Percentiles rank a stretch among this genome's conserved stretches.
Conservation (phyloP, 1,284 basidiomycete species). For the Fomitopsis schrenkii region DNA sequence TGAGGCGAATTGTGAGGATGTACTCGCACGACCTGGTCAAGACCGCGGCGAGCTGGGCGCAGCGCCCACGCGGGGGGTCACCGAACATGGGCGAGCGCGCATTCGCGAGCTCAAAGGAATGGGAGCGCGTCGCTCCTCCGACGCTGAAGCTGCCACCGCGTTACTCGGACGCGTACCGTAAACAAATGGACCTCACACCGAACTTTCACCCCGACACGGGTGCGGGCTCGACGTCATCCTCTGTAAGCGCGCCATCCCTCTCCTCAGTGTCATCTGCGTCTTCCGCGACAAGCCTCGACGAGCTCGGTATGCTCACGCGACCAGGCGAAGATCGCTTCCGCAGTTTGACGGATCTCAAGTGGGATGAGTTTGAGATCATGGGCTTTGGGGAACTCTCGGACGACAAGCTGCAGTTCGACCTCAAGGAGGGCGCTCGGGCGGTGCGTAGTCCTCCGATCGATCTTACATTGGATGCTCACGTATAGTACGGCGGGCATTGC, state of each 20-base stretch:
- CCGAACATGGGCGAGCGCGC: constrained; percentile 32
- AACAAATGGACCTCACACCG: constrained; percentile 61
- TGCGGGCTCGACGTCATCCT: constrained; percentile 20
- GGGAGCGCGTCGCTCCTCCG: constrained; percentile 62
- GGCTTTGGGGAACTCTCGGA: constrained; percentile 64
- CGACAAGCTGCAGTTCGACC: constrained; percentile 77
- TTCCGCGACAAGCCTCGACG: constrained; percentile 27
- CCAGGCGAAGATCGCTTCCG: constrained; percentile 65
- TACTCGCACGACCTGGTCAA: constrained; percentile 80
- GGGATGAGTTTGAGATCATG: constrained; percentile 82
- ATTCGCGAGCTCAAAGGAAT: constrained; percentile 60
- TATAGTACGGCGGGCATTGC: neutral
- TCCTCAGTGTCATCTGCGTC: constrained; percentile 28
- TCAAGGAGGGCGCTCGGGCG: constrained; percentile 79
- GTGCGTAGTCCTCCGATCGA: constrained; percentile 40
- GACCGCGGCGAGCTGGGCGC: constrained; percentile 68
- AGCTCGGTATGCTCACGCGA: constrained; percentile 27
- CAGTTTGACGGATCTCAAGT: constrained; percentile 78
- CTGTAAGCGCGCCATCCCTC: constrained; percentile 23
- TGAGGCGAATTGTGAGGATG: constrained; percentile 75
- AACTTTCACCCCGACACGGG: constrained; percentile 53
- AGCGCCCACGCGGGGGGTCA: constrained; percentile 27
- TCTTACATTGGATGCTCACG: neutral
- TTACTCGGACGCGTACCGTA: constrained; percentile 69
- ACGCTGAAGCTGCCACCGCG: constrained; percentile 51